phyloP scores from a whole-genome alignment of 352 stramenopile genomes.

The Halophytophthora batemanensis region DNA sequence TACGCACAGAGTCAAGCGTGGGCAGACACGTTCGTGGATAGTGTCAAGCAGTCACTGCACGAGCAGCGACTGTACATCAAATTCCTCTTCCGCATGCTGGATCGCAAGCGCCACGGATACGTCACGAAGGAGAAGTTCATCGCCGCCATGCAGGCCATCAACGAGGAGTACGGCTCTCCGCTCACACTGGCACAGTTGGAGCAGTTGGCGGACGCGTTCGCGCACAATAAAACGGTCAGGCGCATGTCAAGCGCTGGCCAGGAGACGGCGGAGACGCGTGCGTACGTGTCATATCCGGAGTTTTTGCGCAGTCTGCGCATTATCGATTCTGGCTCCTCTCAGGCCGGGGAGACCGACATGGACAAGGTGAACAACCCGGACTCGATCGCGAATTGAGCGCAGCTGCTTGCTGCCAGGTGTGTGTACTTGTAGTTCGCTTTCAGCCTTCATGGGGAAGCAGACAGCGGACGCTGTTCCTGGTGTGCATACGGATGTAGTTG shows the following conservation, averaged over 20 bases:
- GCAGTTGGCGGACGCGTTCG: constrained; percentile 64
- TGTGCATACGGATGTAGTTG: too few species aligned
- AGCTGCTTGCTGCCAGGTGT: constrained; percentile 1
- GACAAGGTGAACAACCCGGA: constrained; percentile 9
- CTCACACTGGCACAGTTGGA: constrained; percentile 60
- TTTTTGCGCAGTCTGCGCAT: constrained; percentile 74
- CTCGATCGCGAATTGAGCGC: constrained; percentile 6
- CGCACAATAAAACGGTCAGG: constrained; percentile 28
- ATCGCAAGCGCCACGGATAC: constrained; percentile 62
- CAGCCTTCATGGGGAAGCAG: too few species aligned
- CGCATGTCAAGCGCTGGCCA: constrained; percentile 18
- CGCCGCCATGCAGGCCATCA: constrained; percentile 70
- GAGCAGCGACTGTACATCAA: constrained; percentile 82
- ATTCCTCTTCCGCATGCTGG: constrained; percentile 73
- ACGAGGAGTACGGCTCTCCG: constrained; percentile 62
- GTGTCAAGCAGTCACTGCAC: constrained; percentile 68
- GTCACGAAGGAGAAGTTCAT: constrained; percentile 71
- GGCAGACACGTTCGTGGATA: constrained; percentile 66
- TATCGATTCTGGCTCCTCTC: constrained; percentile 38
- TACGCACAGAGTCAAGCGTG: constrained; percentile 49
- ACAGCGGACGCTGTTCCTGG: too few species aligned
- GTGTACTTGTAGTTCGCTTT: too few species aligned
- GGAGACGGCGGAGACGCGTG: constrained; percentile 23
- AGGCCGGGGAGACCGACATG: neutral
- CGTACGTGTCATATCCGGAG: constrained; percentile 62